These are phyloP conservation scores for Nicotiana tabacum DNA, from an alignment of 257 asterid genomes.

Conservation along the genomic window DNA sequence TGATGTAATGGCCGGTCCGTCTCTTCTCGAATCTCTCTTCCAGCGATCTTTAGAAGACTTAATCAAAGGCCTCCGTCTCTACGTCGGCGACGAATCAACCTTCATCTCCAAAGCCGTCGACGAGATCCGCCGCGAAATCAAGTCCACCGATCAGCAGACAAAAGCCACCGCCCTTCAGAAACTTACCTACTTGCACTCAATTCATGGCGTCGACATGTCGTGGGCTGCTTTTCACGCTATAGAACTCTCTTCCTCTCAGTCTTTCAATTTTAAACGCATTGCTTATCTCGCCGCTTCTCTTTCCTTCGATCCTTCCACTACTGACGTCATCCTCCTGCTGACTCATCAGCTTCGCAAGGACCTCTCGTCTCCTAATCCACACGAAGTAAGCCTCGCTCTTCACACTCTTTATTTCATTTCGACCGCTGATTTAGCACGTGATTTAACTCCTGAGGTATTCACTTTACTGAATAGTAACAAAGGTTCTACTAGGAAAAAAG, in stretches of 20 bases:
- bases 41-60: constrained; percentile 77
- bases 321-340: constrained; percentile 84
- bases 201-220: constrained; percentile 67
- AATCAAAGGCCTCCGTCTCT: constrained; percentile 71
- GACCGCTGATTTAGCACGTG: constrained; percentile 73
- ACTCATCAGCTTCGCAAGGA: constrained; percentile 95
- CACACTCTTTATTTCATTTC: constrained; percentile 58
- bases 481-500: constrained; percentile 55
- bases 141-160: constrained; percentile 64
- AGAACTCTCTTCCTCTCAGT: constrained; percentile 71
- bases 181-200: constrained; percentile 73
- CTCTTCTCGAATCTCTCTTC: constrained; percentile 83
- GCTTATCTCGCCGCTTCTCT: constrained; percentile 76
- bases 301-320: constrained; percentile 63
- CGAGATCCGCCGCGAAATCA: constrained; percentile 94
- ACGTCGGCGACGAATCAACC: constrained; percentile 32
- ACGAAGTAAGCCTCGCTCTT: constrained; percentile 78
- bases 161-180: constrained; percentile 77
- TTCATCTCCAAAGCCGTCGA: constrained; percentile 57
- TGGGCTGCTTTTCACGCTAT: constrained; percentile 86
- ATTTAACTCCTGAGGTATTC: constrained; percentile 78
- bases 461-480: constrained; percentile 52
- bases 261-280: constrained; percentile 55
- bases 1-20: constrained; percentile 48
- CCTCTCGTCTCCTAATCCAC: constrained; percentile 52